phyloP scores from a whole-genome alignment of 2,329 filamentous ascomycete genomes.

The Xylariaceae sp. region DNA sequence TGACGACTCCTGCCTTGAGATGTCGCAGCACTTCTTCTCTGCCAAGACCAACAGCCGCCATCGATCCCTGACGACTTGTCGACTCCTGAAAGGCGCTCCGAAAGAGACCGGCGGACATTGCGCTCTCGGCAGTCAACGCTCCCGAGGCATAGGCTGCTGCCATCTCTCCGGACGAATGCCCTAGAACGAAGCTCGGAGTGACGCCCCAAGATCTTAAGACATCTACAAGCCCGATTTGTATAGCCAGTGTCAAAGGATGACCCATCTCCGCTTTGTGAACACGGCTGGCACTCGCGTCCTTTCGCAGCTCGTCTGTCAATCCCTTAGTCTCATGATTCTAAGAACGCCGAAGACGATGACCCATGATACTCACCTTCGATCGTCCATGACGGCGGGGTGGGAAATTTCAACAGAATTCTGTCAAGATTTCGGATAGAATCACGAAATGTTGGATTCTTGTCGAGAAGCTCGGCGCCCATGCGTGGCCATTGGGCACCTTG shows the following conservation, averaged over 20 bases:
- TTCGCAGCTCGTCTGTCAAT: not conserved
- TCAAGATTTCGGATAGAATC: constrained; percentile 10
- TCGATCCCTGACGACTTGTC: not conserved
- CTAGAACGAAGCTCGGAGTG: not conserved
- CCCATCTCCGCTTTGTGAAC: not conserved
- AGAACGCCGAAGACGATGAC: not conserved
- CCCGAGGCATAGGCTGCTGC: constrained; percentile 4
- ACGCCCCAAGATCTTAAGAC: not conserved
- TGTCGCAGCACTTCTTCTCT: not conserved
- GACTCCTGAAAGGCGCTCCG: not conserved
- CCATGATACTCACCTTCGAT: not conserved
- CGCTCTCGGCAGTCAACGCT: not conserved
- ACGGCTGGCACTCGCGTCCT: no score
- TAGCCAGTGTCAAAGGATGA: not conserved
- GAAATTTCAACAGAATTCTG: not conserved
- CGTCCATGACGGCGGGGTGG: not conserved
- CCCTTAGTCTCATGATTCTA: no score
- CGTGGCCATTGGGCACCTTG: constrained; percentile 22
- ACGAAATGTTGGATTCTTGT: constrained; percentile 9
- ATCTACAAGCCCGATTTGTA: constrained; percentile 1
- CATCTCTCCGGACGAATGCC: constrained; percentile 6
- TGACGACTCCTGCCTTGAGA: not conserved
- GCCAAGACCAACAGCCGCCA: constrained; percentile 4
- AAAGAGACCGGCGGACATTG: not conserved
- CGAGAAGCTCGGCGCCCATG: constrained; percentile 19